Evolutionary conservation across 495 filamentous ascomycete species (phyloP).

Genomic region (Aspergillus campestris): DNA sequence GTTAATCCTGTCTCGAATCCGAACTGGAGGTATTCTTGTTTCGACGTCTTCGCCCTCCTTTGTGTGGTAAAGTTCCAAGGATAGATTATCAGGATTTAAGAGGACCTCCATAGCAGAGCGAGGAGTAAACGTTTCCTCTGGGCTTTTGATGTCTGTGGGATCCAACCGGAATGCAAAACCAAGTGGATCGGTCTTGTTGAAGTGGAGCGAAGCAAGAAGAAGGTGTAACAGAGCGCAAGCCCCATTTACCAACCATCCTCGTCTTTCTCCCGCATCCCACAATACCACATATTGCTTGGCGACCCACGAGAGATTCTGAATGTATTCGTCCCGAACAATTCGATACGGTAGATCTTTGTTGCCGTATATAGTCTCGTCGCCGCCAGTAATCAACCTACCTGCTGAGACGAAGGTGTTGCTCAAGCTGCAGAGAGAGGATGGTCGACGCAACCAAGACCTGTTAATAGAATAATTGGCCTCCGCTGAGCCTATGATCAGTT

Average conservation of each 20-base stretch:
- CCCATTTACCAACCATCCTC: slow-evolving; percentile 1
- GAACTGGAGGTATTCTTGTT: too few species aligned
- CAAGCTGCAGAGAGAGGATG: too few species aligned
- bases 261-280: slow-evolving; percentile 1
- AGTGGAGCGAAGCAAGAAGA: neutral
- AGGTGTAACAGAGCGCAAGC: slow-evolving; percentile 1
- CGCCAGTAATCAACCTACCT: too few species aligned
- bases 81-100: neutral
- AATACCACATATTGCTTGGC: neutral
- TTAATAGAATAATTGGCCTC: slow-evolving; percentile 4
- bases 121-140: too few species aligned
- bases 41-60: too few species aligned
- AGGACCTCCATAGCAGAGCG: neutral
- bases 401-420: too few species aligned
- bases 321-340: neutral
- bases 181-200: too few species aligned
- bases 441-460: neutral
- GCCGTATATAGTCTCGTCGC: too few species aligned
- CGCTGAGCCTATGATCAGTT: neutral
- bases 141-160: too few species aligned
- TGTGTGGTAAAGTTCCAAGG: too few species aligned
- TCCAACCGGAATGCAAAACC: too few species aligned
- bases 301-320: neutral
- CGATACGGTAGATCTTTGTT: neutral
- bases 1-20: too few species aligned